Evolutionary conservation across 331 rosid species (phyloP).

Genomic region (Erythrophleum ivorense): DNA sequence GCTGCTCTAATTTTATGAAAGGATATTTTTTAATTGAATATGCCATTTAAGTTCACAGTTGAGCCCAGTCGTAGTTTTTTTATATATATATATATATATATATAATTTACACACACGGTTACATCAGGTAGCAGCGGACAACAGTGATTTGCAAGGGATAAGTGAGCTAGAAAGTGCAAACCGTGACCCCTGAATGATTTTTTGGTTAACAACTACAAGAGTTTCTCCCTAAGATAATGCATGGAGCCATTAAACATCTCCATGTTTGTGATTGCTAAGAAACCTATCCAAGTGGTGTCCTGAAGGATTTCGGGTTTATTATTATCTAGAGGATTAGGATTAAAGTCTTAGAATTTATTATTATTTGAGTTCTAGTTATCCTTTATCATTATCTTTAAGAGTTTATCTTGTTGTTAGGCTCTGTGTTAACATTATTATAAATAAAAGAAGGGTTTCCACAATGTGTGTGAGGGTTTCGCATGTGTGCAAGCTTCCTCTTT

Average conservation of each 20-base stretch:
- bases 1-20: conserved; percentile 12
- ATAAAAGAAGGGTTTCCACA: no score
- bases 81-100: no score
- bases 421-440: no score
- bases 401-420: no score
- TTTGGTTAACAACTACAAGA: background rate
- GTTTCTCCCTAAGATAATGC: background rate
- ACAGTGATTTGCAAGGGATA: conserved; percentile 3
- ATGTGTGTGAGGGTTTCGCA: no score
- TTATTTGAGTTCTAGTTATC: no score
- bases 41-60: background rate
- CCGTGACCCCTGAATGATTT: background rate
- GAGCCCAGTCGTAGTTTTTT: background rate
- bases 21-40: conserved; percentile 1
- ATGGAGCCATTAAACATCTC: background rate
- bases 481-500: background rate
- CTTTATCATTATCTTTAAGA: no score
- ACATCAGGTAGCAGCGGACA: background rate
- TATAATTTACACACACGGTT: background rate
- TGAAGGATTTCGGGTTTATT: background rate
- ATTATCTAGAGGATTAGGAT: background rate
- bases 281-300: background rate
- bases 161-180: background rate
- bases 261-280: background rate
- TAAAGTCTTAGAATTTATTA: background rate